Percentiles rank a stretch among this genome's conserved stretches.
phyloP scores from a whole-genome alignment of 345 rosid genomes.

The Syzygium grande region DNA sequence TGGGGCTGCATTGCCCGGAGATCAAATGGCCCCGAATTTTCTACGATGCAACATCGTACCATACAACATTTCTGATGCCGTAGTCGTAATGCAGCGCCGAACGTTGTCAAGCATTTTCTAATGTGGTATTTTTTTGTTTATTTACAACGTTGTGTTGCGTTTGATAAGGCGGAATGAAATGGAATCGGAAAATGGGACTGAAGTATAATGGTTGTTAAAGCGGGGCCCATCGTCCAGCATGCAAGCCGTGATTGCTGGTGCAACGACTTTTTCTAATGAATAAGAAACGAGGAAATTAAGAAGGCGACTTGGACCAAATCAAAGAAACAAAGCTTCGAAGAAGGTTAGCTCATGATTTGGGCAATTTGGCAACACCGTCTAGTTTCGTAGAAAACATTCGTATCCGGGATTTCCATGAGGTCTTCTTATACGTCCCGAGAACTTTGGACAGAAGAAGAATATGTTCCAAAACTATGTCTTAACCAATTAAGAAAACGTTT shows the following conservation, averaged over 20 bases:
- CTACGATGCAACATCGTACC: not conserved
- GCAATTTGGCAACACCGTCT: too few relatives aligned
- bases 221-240: not conserved
- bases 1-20: not conserved
- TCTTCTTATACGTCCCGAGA: too few relatives aligned
- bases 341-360: not conserved
- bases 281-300: not conserved
- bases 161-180: not conserved
- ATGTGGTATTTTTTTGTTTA: not conserved
- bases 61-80: fast-evolving
- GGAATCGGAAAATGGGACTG: not conserved
- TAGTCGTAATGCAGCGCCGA: not conserved
- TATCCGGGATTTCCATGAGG: too few relatives aligned
- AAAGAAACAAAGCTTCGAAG: not conserved
- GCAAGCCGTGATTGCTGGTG: not conserved
- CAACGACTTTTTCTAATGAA: not conserved
- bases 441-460: too few relatives aligned
- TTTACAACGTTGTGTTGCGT: not conserved
- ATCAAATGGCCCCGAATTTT: not conserved
- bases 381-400: too few relatives aligned
- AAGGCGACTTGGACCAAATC: not conserved
- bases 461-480: too few relatives aligned
- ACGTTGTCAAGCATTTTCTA: not conserved
- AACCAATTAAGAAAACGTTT: too few relatives aligned
- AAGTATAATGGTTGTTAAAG: not conserved